These are phyloP conservation scores for Fraxinus excelsior DNA, from an alignment of 257 asterid species.

Conservation along the genomic window DNA sequence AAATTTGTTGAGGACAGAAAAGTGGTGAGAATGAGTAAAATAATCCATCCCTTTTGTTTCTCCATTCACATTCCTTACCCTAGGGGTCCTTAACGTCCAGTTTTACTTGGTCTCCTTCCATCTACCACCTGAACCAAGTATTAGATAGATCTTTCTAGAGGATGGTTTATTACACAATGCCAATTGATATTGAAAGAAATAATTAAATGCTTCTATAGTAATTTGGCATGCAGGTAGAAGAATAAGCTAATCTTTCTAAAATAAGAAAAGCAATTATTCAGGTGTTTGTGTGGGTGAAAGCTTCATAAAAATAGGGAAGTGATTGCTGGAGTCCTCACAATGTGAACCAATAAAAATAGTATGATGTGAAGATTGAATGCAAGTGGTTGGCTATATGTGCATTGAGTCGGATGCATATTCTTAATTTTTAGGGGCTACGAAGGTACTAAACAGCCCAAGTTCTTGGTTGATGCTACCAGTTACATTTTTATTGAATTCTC, in stretches of 20 bases:
- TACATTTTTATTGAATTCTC: neutral
- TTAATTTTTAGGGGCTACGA: neutral
- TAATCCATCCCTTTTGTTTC: neutral
- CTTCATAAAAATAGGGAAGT: neutral
- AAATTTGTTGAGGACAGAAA: neutral
- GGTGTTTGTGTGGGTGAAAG: neutral
- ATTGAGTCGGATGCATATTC: neutral
- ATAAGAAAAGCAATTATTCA: neutral
- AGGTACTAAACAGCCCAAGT: neutral
- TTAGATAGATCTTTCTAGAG: neutral
- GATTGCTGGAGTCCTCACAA: neutral
- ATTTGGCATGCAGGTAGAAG: neutral
- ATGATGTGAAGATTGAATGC: neutral
- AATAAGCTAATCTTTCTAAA: neutral
- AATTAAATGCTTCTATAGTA: neutral
- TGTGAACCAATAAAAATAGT: neutral
- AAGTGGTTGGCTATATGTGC: neutral
- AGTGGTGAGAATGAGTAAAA: neutral
- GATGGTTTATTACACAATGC: neutral
- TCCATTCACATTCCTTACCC: neutral
- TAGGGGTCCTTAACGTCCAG: neutral
- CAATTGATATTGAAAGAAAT: neutral
- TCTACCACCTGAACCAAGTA: neutral
- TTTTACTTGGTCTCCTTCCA: neutral
- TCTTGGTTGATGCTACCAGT: constrained; percentile 8